phyloP scores from a whole-genome alignment of 116 monocot genomes.

The Dioscorea cayenensis region DNA sequence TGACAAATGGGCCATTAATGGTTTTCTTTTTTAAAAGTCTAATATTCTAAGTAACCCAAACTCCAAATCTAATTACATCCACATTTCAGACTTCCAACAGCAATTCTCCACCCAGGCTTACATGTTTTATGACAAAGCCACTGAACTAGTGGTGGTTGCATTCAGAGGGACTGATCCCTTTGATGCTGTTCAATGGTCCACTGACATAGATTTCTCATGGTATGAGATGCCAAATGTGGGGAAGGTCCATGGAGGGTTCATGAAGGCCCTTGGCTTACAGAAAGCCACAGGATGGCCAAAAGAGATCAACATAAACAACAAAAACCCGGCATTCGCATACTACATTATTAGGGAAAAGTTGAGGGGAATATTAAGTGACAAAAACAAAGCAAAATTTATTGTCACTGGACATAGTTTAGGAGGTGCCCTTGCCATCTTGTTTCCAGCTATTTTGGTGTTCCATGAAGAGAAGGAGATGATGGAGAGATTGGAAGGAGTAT shows the following conservation, averaged over 20 bases:
- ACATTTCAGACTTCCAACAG: conserved; percentile 29
- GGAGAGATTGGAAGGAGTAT: conserved; percentile 55
- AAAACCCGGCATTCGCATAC: conserved; percentile 30
- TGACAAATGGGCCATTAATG: too few relatives aligned
- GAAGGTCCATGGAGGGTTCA: conserved; percentile 83
- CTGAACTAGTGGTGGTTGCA: conserved; percentile 60
- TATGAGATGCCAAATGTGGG: conserved; percentile 62
- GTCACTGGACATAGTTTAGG: conserved; percentile 88
- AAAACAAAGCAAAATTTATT: conserved; percentile 37
- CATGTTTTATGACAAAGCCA: conserved; percentile 59
- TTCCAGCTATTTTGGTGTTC: conserved; percentile 46
- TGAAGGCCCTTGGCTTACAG: conserved; percentile 84
- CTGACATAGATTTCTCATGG: conserved; percentile 93
- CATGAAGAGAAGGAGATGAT: conserved; percentile 54
- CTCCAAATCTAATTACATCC: background rate
- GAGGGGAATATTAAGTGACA: conserved; percentile 8
- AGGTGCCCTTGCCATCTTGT: conserved; percentile 75
- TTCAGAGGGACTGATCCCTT: conserved; percentile 80
- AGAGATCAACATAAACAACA: conserved; percentile 4
- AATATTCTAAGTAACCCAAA: background rate
- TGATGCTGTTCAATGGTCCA: conserved; percentile 59
- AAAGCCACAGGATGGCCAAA: conserved; percentile 35
- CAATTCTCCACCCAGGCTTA: conserved; percentile 54
- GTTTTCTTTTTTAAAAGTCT: background rate
- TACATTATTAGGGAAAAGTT: conserved; percentile 55